Evolutionary conservation across 2,329 filamentous ascomycete genomes (phyloP).

Genomic region (Penicillium sclerotiorum): DNA sequence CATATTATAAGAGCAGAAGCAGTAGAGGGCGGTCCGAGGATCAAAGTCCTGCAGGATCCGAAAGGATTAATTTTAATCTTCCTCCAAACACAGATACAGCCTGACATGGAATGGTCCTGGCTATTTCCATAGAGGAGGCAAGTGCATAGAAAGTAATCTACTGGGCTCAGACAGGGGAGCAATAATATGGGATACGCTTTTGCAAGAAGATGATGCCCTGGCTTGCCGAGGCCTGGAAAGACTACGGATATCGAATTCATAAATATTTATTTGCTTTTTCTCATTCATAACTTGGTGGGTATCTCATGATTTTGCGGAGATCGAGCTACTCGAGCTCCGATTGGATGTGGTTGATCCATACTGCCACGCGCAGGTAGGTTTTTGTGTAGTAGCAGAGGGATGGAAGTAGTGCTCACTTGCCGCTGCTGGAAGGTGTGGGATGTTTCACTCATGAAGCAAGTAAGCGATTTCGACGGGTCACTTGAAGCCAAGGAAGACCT

Average conservation of each 20-base stretch:
- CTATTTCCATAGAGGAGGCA: constrained; percentile 48
- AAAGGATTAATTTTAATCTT: constrained; percentile 34
- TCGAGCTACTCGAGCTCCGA: neutral
- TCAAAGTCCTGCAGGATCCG: constrained; percentile 29
- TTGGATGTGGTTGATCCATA: constrained; percentile 5
- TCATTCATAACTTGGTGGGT: constrained; percentile 16
- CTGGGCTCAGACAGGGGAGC: too few species aligned
- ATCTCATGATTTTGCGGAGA: constrained; percentile 6
- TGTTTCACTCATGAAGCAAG: neutral
- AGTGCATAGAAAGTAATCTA: neutral
- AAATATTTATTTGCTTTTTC: constrained; percentile 2
- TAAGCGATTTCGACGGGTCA: neutral
- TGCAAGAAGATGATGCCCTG: too few species aligned
- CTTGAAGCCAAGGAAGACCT: neutral
- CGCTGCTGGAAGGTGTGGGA: too few species aligned
- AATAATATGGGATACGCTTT: too few species aligned
- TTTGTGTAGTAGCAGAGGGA: too few species aligned
- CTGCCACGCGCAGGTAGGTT: neutral
- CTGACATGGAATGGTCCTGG: constrained; percentile 44
- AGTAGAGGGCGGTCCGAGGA: constrained; percentile 29
- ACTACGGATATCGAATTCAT: neutral
- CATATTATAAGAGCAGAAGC: constrained; percentile 20
- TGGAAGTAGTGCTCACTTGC: too few species aligned
- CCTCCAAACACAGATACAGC: constrained; percentile 50
- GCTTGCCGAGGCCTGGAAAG: too few species aligned